A percentile compares a stretch with the other conserved stretches of the same genome.
phyloP scores from a whole-genome alignment of 768 basidiomycete species.

The Daedaleopsis nitida region DNA sequence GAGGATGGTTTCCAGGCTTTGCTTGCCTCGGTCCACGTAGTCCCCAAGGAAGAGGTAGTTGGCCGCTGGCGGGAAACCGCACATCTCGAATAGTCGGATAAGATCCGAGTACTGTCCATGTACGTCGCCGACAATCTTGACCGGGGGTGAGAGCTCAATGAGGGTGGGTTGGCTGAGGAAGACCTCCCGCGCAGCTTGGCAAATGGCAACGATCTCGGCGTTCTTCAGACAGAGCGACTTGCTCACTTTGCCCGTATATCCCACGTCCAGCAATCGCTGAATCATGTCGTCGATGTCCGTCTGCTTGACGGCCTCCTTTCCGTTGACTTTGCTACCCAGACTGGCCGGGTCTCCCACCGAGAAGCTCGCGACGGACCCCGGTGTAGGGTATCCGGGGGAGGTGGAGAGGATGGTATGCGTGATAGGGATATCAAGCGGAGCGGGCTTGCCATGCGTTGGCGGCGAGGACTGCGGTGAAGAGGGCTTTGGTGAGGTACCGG shows the following conservation, averaged over 20 bases:
- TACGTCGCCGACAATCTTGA: slow-evolving; percentile 99
- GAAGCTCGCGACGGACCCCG: slow-evolving; percentile 46
- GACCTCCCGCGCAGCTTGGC: slow-evolving; percentile 93
- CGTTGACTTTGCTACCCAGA: slow-evolving; percentile 35
- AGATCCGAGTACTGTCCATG: slow-evolving; percentile 99
- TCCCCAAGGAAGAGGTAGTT: slow-evolving; percentile 99
- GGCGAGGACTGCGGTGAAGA: slow-evolving; percentile 28
- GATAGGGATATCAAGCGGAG: slow-evolving; percentile 76
- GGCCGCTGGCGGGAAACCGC: slow-evolving; percentile 94
- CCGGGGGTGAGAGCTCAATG: slow-evolving; percentile 95
- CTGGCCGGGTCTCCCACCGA: slow-evolving; percentile 38
- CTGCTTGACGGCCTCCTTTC: slow-evolving; percentile 66
- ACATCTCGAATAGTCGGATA: slow-evolving; percentile 99
- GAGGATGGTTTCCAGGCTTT: slow-evolving; percentile 96
- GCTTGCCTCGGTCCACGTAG: slow-evolving; percentile 98
- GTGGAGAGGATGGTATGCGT: slow-evolving; percentile 85
- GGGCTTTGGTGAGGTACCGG: slow-evolving; percentile 34
- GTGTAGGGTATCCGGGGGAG: slow-evolving; percentile 45
- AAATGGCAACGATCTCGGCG: slow-evolving; percentile 91
- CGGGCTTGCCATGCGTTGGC: slow-evolving; percentile 38
- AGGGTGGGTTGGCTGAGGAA: slow-evolving; percentile 96
- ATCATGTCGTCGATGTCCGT: slow-evolving; percentile 99
- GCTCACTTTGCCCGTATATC: slow-evolving; percentile 97
- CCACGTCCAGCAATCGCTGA: slow-evolving; percentile 90
- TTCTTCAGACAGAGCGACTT: slow-evolving; percentile 96